These are phyloP conservation scores for Cajanus cajan DNA, from an alignment of 306 rosid genomes.

Conservation along the genomic window DNA sequence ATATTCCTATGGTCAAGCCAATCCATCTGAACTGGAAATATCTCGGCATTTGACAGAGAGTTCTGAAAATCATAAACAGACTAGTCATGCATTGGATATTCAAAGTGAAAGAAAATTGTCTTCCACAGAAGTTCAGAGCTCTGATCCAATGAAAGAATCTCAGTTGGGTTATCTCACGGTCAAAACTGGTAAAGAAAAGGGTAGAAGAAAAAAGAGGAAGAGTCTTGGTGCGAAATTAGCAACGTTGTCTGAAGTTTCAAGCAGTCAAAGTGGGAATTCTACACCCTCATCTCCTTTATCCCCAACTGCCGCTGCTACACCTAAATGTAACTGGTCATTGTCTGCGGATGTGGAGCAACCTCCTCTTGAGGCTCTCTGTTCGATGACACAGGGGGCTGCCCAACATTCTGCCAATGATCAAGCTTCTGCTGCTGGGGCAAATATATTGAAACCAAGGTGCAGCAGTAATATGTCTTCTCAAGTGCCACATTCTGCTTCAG, in stretches of 20 bases:
- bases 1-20: constrained; percentile 36
- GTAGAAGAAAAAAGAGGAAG: constrained; percentile 76
- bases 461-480: constrained; percentile 29
- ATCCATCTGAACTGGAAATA: constrained; percentile 30
- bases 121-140: constrained; percentile 34
- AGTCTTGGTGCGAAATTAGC: constrained; percentile 50
- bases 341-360: constrained; percentile 58
- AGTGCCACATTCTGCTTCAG: constrained; percentile 41
- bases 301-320: constrained; percentile 48
- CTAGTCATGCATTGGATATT: constrained; percentile 33
- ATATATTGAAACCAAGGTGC: constrained; percentile 31
- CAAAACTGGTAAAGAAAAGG: constrained; percentile 69
- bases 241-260: constrained; percentile 75
- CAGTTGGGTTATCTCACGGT: constrained; percentile 52
- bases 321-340: constrained; percentile 48
- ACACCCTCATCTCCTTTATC: constrained; percentile 95
- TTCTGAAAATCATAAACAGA: constrained; percentile 30
- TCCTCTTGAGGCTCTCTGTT: constrained; percentile 39
- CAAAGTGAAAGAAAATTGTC: constrained; percentile 40
- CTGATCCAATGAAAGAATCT: constrained; percentile 45
- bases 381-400: constrained; percentile 33
- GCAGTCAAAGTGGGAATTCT: constrained; percentile 96
- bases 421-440: constrained; percentile 38
- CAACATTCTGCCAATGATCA: constrained; percentile 32
- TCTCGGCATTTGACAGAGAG: constrained; percentile 33